A percentile compares a stretch with the other conserved stretches of the same genome.
Evolutionary conservation across 1,284 basidiomycete species (phyloP).

Genomic region (Gomphus bonarii): DNA sequence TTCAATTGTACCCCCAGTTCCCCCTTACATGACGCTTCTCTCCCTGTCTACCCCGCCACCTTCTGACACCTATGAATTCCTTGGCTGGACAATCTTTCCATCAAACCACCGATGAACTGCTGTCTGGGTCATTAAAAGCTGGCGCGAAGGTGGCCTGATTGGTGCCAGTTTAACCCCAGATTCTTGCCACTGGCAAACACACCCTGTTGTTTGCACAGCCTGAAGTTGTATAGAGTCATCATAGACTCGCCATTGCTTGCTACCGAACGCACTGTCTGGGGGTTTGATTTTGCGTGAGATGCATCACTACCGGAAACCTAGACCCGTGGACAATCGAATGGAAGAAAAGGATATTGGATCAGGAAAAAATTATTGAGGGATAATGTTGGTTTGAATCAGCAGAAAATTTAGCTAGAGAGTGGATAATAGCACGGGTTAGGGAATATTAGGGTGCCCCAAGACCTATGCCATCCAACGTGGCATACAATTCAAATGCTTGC

Average conservation of each 20-base stretch:
- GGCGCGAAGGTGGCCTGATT: constrained; percentile 63
- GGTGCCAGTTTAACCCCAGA: constrained; percentile 29
- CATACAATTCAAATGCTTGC: too few species aligned
- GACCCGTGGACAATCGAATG: constrained; percentile 46
- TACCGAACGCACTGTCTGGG: constrained; percentile 45
- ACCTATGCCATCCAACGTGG: not conserved
- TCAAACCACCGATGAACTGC: constrained; percentile 58
- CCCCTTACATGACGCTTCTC: constrained; percentile 60
- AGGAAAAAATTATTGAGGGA: constrained; percentile 41
- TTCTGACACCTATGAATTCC: constrained; percentile 50
- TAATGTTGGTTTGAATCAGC: constrained; percentile 58
- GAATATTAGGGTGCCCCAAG: too few species aligned
- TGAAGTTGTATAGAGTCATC: not conserved
- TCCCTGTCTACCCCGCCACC: constrained; percentile 44
- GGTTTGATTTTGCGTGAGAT: constrained; percentile 72
- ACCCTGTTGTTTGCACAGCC: constrained; percentile 18
- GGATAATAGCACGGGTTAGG: constrained; percentile 35
- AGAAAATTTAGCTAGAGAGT: constrained; percentile 50
- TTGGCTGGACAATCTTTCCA: constrained; percentile 61
- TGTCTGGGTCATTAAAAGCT: constrained; percentile 75
- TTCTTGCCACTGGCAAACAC: not conserved
- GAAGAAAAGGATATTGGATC: constrained; percentile 54
- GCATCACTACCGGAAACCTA: constrained; percentile 19
- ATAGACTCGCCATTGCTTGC: not conserved
- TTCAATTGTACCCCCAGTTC: constrained; percentile 24